Percentiles rank a stretch among this genome's conserved stretches.
phyloP scores from a whole-genome alignment of 352 stramenopile species.

The Globisporangium heterothallicum region DNA sequence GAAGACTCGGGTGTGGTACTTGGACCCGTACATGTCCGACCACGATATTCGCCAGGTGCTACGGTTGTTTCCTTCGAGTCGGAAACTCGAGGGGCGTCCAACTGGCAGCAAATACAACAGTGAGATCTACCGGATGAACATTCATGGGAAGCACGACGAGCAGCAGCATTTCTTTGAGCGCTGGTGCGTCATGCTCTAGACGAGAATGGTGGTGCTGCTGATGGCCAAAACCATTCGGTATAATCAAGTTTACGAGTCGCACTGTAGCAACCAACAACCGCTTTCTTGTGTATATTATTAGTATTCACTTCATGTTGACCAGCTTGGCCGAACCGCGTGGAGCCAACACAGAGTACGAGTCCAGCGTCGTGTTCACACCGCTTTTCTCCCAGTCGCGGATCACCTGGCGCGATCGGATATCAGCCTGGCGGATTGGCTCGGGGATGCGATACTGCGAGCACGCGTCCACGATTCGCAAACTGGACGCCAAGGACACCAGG shows the following conservation, averaged over 20 bases:
- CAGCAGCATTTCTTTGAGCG: conserved; percentile 51
- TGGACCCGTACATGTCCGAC: conserved; percentile 76
- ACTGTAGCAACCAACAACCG: too few relatives aligned
- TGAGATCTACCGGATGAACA: conserved; percentile 44
- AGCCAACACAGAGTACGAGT: conserved; percentile 22
- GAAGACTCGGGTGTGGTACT: conserved; percentile 47
- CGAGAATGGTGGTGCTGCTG: neutral
- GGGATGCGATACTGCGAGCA: conserved; percentile 72
- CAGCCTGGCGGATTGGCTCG: conserved; percentile 82
- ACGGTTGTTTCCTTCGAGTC: conserved; percentile 29
- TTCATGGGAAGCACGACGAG: conserved; percentile 53
- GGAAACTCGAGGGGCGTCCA: conserved; percentile 38
- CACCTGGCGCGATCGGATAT: conserved; percentile 72
- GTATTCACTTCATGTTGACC: conserved; percentile 1
- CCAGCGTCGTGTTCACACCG: conserved; percentile 48
- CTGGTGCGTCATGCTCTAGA: conserved; percentile 65
- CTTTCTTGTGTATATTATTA: neutral
- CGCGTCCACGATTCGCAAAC: conserved; percentile 42
- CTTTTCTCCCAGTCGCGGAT: conserved; percentile 61
- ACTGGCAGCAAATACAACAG: conserved; percentile 43
- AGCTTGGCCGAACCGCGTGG: neutral
- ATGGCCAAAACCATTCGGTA: too few relatives aligned
- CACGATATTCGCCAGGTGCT: conserved; percentile 51
- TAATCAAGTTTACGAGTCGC: too few relatives aligned
- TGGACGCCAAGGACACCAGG: conserved; percentile 54